Percentiles rank a stretch among this genome's conserved stretches.
Conservation (phyloP, 257 asterid species). For the Salvia rosmarinus region DNA sequence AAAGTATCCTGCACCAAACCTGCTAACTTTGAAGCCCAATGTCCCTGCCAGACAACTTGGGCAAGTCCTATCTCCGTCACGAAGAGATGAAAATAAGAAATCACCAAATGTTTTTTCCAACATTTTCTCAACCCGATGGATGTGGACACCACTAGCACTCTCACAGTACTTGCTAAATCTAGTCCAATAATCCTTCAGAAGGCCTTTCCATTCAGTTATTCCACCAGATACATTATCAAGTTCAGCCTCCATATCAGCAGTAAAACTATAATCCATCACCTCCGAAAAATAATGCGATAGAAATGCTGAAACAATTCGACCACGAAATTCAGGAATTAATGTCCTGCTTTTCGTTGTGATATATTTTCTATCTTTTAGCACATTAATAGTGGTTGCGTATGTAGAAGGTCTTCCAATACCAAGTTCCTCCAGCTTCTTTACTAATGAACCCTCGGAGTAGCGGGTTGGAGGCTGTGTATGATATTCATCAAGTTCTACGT, state of each 20-base stretch:
- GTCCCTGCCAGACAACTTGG: slow-evolving; percentile 83
- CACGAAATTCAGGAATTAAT: slow-evolving; percentile 85
- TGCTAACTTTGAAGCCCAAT: slow-evolving; percentile 86
- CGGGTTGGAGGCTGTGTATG: slow-evolving; percentile 81
- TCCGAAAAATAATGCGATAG: slow-evolving; percentile 83
- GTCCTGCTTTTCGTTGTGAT: slow-evolving; percentile 62
- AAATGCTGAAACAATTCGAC: slow-evolving; percentile 95
- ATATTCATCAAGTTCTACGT: slow-evolving; percentile 66
- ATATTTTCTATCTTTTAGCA: slow-evolving; percentile 83
- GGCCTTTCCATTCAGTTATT: slow-evolving; percentile 96
- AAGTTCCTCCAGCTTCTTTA: slow-evolving; percentile 91
- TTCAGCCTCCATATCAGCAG: slow-evolving; percentile 97
- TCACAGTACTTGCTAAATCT: slow-evolving; percentile 88
- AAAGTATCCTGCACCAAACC: slow-evolving; percentile 87
- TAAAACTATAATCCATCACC: slow-evolving; percentile 91
- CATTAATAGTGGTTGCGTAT: slow-evolving; percentile 84
- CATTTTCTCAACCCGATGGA: slow-evolving; percentile 94
- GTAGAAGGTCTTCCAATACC: slow-evolving; percentile 99
- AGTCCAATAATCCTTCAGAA: slow-evolving; percentile 88
- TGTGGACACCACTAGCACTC: slow-evolving; percentile 60
- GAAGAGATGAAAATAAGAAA: slow-evolving; percentile 75
- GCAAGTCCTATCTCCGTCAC: slow-evolving; percentile 69
- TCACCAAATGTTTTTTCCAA: slow-evolving; percentile 77
- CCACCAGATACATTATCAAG: slow-evolving; percentile 96
- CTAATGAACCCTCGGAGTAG: slow-evolving; percentile 78